Evolutionary conservation across 176 grass and related monocot genomes (phyloP).

Genomic region (Ensete glaucum): DNA sequence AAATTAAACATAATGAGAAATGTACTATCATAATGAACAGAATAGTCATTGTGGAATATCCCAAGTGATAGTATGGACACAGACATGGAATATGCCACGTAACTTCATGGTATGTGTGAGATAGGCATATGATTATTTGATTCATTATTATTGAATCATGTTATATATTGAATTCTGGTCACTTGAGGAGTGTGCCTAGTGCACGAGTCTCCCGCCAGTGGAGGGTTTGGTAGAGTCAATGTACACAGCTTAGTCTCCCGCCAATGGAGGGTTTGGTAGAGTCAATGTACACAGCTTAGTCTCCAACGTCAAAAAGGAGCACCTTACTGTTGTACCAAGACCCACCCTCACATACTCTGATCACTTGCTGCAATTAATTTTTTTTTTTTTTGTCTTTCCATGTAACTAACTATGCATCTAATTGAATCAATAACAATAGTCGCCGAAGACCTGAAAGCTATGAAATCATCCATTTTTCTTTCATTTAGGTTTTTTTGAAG

Average conservation of each 20-base stretch:
- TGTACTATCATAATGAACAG: neutral
- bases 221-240: too few species aligned
- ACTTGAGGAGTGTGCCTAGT: too few species aligned
- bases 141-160: neutral
- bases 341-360: neutral
- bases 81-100: neutral
- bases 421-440: neutral
- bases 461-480: neutral
- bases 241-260: too few species aligned
- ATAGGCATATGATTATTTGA: neutral
- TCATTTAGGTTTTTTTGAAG: neutral
- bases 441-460: neutral
- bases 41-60: neutral
- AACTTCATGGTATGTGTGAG: neutral
- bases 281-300: too few species aligned
- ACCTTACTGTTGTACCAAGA: too few species aligned
- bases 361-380: neutral
- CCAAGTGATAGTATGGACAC: neutral
- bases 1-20: too few species aligned
- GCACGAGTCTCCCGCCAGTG: too few species aligned
- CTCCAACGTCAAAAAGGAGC: too few species aligned
- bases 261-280: too few species aligned
- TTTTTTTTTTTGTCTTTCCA: neutral
- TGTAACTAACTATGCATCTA: neutral
- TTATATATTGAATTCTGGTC: neutral